Base-by-base conservation (phyloP, 1,284 basidiomycete genomes). In the Rhodotorula sp. region DNA sequence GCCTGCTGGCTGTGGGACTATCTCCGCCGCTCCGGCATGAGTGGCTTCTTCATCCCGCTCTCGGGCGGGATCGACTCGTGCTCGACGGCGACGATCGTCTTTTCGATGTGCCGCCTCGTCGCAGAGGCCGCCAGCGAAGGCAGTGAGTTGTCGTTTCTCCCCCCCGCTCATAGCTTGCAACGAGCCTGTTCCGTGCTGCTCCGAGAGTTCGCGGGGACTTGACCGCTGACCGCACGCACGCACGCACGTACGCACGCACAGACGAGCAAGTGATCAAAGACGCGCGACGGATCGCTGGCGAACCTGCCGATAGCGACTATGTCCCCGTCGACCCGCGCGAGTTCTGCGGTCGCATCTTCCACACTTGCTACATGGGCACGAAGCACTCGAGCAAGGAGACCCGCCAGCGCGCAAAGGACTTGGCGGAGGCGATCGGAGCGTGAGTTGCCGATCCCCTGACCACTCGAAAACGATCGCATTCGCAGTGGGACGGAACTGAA, bases 1-100 rank as follows among this genome's bases (percentile, higher is more conserved):
- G 97, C 96, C 6, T 99, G 96, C 80, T 99, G 96, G 96, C 85
- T 99, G 14, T 99, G 96, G 97, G 97, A 99, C 82, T 99, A 99
- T 79, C 87, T 99, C 54, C 87, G 96, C 39, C 89, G 96, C 52
- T 98, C 96, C 20, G 86, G 92, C 7, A 93, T 91, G 0, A 92
- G 96, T 78, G 96, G 97, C 1, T 99, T 95, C 83, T 98, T 99
- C 80, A 84, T 99, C 39, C 97, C 97, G 1, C 86, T 99, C 10
- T 96, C 92, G 67, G 96, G 97, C n/a, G 97, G 96, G 18, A 95
- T 99, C 71, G 96, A 99, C 80, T 93, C 91, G 78, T 99, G 96
- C 79, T 93, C 97, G 3, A 98, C 97, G 0, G 91, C 96, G 0
- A 88, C 91, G 54, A 98, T 99, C 77, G 92, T 97, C 0, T 92